Evolutionary conservation across 2,329 filamentous ascomycete genomes (phyloP), one percentile per base, ranked within the genome.

Genomic region (Trichoderma sp.): DNA sequence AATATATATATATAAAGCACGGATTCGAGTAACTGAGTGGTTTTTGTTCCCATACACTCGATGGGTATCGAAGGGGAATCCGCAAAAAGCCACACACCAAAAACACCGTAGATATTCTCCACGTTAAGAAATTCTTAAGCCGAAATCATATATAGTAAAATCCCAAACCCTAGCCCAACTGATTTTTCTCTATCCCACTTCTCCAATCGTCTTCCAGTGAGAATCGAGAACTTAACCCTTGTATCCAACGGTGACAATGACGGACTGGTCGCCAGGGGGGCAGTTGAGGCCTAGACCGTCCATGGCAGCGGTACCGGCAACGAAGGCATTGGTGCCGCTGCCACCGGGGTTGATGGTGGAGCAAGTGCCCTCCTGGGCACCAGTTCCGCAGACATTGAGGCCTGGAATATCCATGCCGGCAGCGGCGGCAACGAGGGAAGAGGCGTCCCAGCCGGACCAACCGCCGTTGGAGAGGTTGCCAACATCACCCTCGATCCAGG

Each of bases 401-500:
- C 77, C 79, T 26, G 76, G 78, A 63, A 81, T 78, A 21, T 68
- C 5, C 16, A 78, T 72, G 68, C 71, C 70, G 64, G 73, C 70
- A 32, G 73, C 70, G 72, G 80, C 78, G 34, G 83, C 77, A 52
- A 85, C 82, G 11, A 87, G 80, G 69, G 80, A 81, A 5, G 83
- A 86, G 71, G 81, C 83, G 68, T 87, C 85, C 69, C 81, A 83
- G 51, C 85, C 85, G 3, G 82, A 85, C 81, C 82, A 85, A 67
- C 75, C 77, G n/a, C 72, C 66, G 81, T 87, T 87, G 77, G 76
- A 76, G 0, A 70, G 43, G 78, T 81, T 83, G 69, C 71, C 82
- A 58, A 82, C 81, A 77, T 86, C 85, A 65, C 81, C 83, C 79
- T 87, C 85, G 75, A 80, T 72, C 84, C 85, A 87, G 68, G 81